Conservation (phyloP, 148 eudicot genomes). For the Pharnaceum exiguum region DNA sequence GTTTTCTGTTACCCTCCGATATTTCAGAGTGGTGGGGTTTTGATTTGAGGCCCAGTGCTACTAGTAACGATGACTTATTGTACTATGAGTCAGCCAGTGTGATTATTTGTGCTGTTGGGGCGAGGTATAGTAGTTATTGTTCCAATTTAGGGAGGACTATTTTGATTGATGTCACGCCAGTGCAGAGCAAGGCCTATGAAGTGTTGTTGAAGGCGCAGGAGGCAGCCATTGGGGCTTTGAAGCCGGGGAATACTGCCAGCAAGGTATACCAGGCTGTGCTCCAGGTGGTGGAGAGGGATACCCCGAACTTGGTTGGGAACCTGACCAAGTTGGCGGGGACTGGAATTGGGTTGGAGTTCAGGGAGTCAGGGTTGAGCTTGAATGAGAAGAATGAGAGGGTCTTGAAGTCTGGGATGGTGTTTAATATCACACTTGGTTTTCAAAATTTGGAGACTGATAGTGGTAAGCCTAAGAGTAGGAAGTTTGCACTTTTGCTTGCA, state of each 20-base stretch:
- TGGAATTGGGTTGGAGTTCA: slow-evolving; percentile 88
- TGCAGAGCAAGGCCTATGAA: slow-evolving; percentile 74
- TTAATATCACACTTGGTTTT: slow-evolving; percentile 79
- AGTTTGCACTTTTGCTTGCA: slow-evolving; percentile 64
- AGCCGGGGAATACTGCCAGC: slow-evolving; percentile 55
- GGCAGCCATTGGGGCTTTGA: slow-evolving; percentile 74
- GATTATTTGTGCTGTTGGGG: slow-evolving; percentile 78
- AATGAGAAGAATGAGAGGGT: slow-evolving; percentile 64
- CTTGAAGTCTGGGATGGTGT: slow-evolving; percentile 74
- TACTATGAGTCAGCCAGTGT: slow-evolving; percentile 83
- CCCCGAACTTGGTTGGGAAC: slow-evolving; percentile 64
- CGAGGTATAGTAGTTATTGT: slow-evolving; percentile 81
- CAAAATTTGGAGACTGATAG: slow-evolving; percentile 63
- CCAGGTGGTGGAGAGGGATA: slow-evolving; percentile 64
- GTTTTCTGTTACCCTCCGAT: slow-evolving; percentile 96
- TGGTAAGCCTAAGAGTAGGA: slow-evolving; percentile 57
- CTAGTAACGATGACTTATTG: slow-evolving; percentile 68
- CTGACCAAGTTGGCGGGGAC: slow-evolving; percentile 90
- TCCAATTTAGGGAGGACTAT: slow-evolving; percentile 76
- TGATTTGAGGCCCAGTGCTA: slow-evolving; percentile 80
- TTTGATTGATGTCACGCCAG: slow-evolving; percentile 65
- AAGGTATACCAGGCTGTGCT: slow-evolving; percentile 63
- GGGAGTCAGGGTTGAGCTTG: slow-evolving; percentile 72
- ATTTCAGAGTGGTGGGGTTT: slow-evolving; percentile 91
- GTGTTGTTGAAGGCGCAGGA: slow-evolving; percentile 82